Percentiles rank a stretch among this genome's conserved stretches.
Conservation (phyloP, 305 asterid species). For the Fraxinus dipetala region DNA sequence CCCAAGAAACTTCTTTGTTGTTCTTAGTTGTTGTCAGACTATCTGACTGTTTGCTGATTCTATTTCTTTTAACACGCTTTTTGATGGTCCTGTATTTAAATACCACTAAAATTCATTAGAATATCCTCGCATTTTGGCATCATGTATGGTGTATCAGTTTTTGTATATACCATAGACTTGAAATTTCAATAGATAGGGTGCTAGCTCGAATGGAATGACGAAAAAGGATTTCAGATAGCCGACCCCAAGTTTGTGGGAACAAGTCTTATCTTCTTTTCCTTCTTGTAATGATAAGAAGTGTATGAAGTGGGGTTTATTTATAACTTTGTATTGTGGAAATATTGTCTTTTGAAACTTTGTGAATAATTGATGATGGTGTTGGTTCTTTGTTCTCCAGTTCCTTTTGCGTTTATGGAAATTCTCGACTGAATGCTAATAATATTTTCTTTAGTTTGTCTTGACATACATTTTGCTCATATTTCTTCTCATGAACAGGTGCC, state of each 20-base stretch:
- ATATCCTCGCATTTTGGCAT: background rate
- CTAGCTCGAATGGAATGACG: background rate
- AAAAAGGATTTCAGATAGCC: background rate
- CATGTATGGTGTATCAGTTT: background rate
- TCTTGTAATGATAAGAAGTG: background rate
- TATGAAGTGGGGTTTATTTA: background rate
- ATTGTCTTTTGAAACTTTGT: background rate
- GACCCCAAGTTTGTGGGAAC: background rate
- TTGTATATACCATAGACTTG: background rate
- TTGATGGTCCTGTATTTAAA: background rate
- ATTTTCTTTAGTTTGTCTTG: background rate
- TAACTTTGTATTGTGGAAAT: background rate
- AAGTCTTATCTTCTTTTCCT: background rate
- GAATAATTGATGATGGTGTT: background rate
- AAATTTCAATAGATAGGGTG: background rate
- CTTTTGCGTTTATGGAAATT: conserved; percentile 1
- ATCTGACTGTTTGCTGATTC: background rate
- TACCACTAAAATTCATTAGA: background rate
- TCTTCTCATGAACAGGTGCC: conserved; percentile 20
- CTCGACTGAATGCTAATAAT: background rate
- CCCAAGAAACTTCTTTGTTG: background rate
- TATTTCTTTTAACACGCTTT: background rate
- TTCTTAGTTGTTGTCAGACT: background rate
- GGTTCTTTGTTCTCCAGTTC: background rate
- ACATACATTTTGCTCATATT: conserved; percentile 1